Base-by-base conservation (phyloP, 192 early-diverging fungal genomes). In the Backusella australiensis region DNA sequence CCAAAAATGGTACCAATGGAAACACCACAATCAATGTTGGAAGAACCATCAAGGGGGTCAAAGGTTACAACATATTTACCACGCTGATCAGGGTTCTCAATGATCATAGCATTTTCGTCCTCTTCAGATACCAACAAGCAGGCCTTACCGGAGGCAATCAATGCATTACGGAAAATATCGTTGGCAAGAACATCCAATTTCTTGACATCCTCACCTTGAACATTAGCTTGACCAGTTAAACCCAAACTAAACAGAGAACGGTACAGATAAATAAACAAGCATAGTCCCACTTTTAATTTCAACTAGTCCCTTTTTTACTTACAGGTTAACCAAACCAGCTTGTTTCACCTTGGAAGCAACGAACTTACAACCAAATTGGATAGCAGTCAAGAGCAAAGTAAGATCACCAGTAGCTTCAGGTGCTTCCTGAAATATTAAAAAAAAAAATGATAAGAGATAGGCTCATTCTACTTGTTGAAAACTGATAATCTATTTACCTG, bases 1-100 rank as follows among this genome's bases (percentile, higher is more conserved):
- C 97, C 97, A 88, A 99, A 99, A 82, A 99, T 99, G 26, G 97
- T 99, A 83, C 97, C 97, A 39, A 99, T 94, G 21, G 96, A 96
- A 39, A 98, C 96, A 89, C 96, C 97, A 81, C 95, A 96, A 81
- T 99, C 97, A 83, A 99, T 99, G 88, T 99, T 99, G 87, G 93
- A 95, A 73, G 91, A 93, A 69, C 97, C 97, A 82, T 99, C 97
- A 17, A 99, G 89, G 59, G 97, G 97, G 85, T 99, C 97, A 90
- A 99, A 99, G 34, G 94, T 94, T 23, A 99, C 95, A 83, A 92
- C 92, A 88, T 99, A 99, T 82, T 95, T 91, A 74, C 95, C 96
- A 49, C 88, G 89, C 75, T 93, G 83, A 71, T 87, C 85, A 15
- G 71, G 78, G 73, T 89, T 89, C 74, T 93, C 90, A 68, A 99